These are phyloP conservation scores for Calonectria leucothoes DNA, from an alignment of 2,329 filamentous ascomycete genomes.

Conservation along the genomic window DNA sequence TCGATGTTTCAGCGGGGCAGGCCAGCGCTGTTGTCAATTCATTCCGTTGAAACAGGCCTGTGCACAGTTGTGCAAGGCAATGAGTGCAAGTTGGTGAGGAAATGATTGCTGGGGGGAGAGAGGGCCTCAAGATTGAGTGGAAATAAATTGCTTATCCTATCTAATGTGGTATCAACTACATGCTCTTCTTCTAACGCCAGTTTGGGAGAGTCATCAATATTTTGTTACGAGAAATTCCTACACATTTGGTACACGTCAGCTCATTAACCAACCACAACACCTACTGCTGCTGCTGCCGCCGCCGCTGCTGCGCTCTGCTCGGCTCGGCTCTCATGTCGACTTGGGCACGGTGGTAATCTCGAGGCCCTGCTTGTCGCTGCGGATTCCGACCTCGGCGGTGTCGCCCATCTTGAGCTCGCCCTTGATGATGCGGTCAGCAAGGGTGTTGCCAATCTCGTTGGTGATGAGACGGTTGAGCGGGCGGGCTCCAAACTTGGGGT, in stretches of 20 bases:
- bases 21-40: neutral
- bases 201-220: conserved; percentile 14
- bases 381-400: conserved; percentile 76
- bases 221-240: conserved; percentile 22
- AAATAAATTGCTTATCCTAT: conserved; percentile 17
- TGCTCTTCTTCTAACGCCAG: conserved; percentile 8
- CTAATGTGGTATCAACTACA: conserved; percentile 16
- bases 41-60: neutral
- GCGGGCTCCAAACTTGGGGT: conserved; percentile 89
- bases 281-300: neutral
- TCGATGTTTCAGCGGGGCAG: neutral
- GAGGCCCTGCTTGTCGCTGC: conserved; percentile 69
- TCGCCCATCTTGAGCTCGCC: conserved; percentile 84
- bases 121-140: neutral
- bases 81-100: neutral
- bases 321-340: conserved; percentile 13
- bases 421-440: conserved; percentile 92
- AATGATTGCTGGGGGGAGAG: too few relatives aligned
- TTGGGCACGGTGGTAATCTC: conserved; percentile 55
- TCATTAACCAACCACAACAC: conserved; percentile 30
- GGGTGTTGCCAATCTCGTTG: conserved; percentile 87
- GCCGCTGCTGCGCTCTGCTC: neutral
- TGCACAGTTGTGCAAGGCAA: neutral
- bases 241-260: conserved; percentile 39
- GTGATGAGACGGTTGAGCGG: conserved; percentile 92